Conservation (phyloP, 1,139 yeast species). For the Kazachstania sp. region DNA sequence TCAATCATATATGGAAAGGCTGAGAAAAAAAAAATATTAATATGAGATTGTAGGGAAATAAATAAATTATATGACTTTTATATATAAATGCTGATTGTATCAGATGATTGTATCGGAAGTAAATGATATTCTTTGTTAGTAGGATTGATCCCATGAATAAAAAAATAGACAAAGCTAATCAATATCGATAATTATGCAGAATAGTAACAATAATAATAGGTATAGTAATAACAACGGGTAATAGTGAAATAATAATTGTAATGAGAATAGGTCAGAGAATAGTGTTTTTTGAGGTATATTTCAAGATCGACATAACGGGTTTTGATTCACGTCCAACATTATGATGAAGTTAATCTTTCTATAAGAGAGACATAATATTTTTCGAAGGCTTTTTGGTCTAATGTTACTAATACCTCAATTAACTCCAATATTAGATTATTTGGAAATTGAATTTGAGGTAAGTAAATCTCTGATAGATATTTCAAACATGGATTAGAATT, state of each 20-base stretch:
- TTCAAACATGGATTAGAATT: conserved; percentile 37
- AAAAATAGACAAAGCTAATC: background rate
- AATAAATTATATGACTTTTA: background rate
- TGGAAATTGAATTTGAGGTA: conserved; percentile 55
- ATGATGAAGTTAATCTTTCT: conserved; percentile 29
- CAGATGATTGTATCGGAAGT: background rate
- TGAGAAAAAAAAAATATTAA: background rate
- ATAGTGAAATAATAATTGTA: too few species aligned
- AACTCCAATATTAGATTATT: conserved; percentile 48
- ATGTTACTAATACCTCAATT: conserved; percentile 45
- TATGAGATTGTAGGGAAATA: background rate
- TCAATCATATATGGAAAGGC: background rate
- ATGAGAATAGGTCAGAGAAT: too few species aligned
- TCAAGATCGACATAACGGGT: too few species aligned
- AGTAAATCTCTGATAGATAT: conserved; percentile 43
- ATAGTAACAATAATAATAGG: background rate
- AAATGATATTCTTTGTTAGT: background rate
- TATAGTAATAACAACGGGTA: conserved; percentile 7
- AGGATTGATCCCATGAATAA: background rate
- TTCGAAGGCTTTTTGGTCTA: conserved; percentile 52
- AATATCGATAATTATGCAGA: conserved; percentile 5
- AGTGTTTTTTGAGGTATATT: too few species aligned
- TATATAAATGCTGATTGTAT: background rate
- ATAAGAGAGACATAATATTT: conserved; percentile 57
- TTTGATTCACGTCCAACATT: background rate